Percentiles rank a stretch among this genome's conserved stretches.
Conservation (phyloP, 176 grass and related monocot species). For the Hordeum vulgare region DNA sequence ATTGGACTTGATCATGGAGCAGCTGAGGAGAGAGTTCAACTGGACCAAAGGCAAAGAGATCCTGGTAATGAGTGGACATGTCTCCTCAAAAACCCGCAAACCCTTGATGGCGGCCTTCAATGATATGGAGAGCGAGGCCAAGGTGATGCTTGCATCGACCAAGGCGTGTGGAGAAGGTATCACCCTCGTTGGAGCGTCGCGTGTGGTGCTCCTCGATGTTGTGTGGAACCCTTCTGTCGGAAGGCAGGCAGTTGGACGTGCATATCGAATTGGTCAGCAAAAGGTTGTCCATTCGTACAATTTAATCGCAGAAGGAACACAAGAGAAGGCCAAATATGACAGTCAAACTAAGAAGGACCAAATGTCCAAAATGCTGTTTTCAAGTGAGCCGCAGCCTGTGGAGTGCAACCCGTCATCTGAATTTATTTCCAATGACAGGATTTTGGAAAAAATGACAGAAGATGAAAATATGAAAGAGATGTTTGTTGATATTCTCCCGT, state of each 20-base stretch:
- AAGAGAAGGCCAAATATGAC: slow-evolving; percentile 63
- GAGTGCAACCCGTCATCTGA: slow-evolving; percentile 16
- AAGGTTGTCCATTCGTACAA: slow-evolving; percentile 83
- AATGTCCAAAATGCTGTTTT: slow-evolving; percentile 70
- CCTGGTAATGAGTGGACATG: slow-evolving; percentile 48
- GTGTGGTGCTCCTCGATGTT: slow-evolving; percentile 85
- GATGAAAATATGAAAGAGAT: slow-evolving; percentile 46
- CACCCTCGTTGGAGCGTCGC: slow-evolving; percentile 67
- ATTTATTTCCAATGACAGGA: slow-evolving; percentile 36
- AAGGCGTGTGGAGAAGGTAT: slow-evolving; percentile 86
- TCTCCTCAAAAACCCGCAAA: slow-evolving; percentile 28
- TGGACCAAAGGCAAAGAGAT: slow-evolving; percentile 68
- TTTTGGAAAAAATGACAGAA: slow-evolving; percentile 60
- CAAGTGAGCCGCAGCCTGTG: slow-evolving; percentile 5
- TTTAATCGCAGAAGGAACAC: slow-evolving; percentile 62
- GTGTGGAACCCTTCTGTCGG: slow-evolving; percentile 86
- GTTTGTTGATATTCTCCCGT: slow-evolving; percentile 42
- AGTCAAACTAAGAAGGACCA: slow-evolving; percentile 68
- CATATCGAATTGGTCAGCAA: slow-evolving; percentile 72
- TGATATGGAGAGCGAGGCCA: slow-evolving; percentile 54
- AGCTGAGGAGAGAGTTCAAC: slow-evolving; percentile 42
- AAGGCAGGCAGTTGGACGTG: slow-evolving; percentile 83
- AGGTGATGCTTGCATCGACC: slow-evolving; percentile 76
- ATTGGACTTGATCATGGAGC: slow-evolving; percentile 57
- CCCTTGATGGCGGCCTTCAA: slow-evolving; percentile 66